Base-by-base conservation (phyloP, 2,329 filamentous ascomycete genomes). In the Cladosporium velox region DNA sequence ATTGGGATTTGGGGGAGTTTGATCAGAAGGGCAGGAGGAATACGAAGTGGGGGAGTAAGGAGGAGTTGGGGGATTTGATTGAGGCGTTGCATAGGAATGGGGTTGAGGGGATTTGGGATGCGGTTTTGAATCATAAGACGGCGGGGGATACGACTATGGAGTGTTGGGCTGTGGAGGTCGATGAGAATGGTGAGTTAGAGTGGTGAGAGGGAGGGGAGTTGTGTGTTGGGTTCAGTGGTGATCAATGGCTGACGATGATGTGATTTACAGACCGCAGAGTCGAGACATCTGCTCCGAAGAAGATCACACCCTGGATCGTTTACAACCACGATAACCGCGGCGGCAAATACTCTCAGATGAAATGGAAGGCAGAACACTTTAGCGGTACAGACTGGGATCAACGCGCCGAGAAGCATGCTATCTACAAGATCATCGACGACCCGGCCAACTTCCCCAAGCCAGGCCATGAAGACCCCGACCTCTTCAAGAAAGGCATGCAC, bases 1-100 rank as follows among this genome's bases (percentile, higher is more conserved):
- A 82, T 47, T 91, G 91, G 72, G 90, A 91, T 73, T 77, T 92
- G 15, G 90, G 90, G 35, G 90, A 92, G 73, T 92, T 91, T 70
- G 85, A 91, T 51, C 88, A 91, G 72, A 91, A 91, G 74, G 88
- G 87, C 21, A 75, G 80, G 0, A 78, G 78, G 5, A 78, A 80
- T 2, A 91, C 89, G 0, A 91, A 91, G 81, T 92, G 89, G 89
- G 90, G 90, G 2, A 79, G 81, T 1, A 87, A 86, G 71, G 82
- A 85, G 54, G 88, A 91, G 65, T 78, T 92, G 18, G 69, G 84
- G 2, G 79, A 81, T 21, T 75, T 92, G 58, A 77, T 80, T 2
- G 76, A 80, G 24, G 76, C 78, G 14, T 87, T 88, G 0, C 80
- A 84, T 60, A 77, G 83, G 44, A 70, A 83, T 28, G 85, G 83